Base-by-base conservation (phyloP, 495 filamentous ascomycete genomes). In the Lasiosphaeriaceae sp. region DNA sequence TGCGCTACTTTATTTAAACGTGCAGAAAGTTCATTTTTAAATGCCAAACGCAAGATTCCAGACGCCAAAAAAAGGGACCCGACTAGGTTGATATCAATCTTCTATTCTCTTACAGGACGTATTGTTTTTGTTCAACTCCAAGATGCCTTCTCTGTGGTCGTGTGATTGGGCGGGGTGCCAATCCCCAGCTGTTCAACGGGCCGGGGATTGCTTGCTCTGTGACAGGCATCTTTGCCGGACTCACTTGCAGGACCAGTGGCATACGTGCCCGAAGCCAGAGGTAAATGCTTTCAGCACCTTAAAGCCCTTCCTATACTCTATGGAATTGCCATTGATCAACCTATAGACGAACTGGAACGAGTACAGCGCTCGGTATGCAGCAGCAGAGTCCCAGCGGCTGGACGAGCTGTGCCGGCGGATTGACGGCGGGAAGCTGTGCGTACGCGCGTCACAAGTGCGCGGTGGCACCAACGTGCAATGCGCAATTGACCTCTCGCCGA, bases 371-470 rank as follows among this genome's bases (percentile, higher is more conserved):
- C 49, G 19, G 17, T 51, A 37, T 51, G 49, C 31, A 41, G 49
- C 49, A 12, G 20, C 49, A 20, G 49, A 51, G 29, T 8, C 29
- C 17, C 49, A 39, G n/a, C 29, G 20, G 29, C 17, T 51, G 17
- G 51, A 26, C 37, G 39, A 31, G 20, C 37, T 53, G 11, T 53
- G 37, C 21, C 20, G 20, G 11, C 19, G 37, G 22, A 53, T 53
- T 20, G 22, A 53, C 37, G 51, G 37, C 35, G 19, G 16, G 3
- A 2, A 45, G 21, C 51, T 53, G 20, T 53, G 51, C 51, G 22
- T 11, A 20, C 56, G 49, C 45, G 65, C 65, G 9, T 63, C 53
- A 53, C 11, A 23, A 12, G 16, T 62, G 6, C 58, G 57, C 9
- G 35, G 31, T 11, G 54, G 58, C 9, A 44, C 61, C 2, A 31